These are phyloP conservation scores for Falciphora oryzae DNA, from an alignment of 2,329 filamentous ascomycete species.

Conservation along the genomic window DNA sequence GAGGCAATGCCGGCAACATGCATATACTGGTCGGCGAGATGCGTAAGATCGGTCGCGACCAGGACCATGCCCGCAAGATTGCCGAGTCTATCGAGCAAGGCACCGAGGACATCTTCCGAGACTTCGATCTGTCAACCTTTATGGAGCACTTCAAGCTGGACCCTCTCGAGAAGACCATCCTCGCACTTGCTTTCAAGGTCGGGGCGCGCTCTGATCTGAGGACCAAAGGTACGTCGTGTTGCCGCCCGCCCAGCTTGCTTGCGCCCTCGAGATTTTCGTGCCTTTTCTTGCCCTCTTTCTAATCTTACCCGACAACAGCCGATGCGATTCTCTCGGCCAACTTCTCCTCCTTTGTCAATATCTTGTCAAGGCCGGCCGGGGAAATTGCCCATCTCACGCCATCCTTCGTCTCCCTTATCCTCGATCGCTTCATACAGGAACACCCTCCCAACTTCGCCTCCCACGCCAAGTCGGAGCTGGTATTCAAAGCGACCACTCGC, in stretches of 20 bases:
- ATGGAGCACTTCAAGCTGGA: constrained; percentile 95
- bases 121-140: constrained; percentile 94
- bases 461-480: constrained; percentile 63
- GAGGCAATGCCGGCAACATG: constrained; percentile 75
- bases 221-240: constrained; percentile 67
- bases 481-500: constrained; percentile 60
- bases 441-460: constrained; percentile 83
- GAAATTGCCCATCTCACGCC: constrained; percentile 62
- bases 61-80: constrained; percentile 81
- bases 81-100: constrained; percentile 87
- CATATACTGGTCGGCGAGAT: constrained; percentile 77
- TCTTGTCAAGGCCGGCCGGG: constrained; percentile 60
- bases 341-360: constrained; percentile 70
- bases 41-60: constrained; percentile 75
- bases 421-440: constrained; percentile 82
- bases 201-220: constrained; percentile 76
- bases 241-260: neutral
- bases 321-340: constrained; percentile 85
- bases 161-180: constrained; percentile 76
- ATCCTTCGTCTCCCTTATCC: constrained; percentile 68
- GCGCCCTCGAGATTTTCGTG: constrained; percentile 12
- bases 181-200: constrained; percentile 83
- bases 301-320: constrained; percentile 46
- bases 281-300: neutral
- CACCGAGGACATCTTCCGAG: constrained; percentile 88